A percentile compares a stretch with the other conserved stretches of the same genome.
Conservation (phyloP, 352 stramenopile species). For the Phytophthora pini region DNA sequence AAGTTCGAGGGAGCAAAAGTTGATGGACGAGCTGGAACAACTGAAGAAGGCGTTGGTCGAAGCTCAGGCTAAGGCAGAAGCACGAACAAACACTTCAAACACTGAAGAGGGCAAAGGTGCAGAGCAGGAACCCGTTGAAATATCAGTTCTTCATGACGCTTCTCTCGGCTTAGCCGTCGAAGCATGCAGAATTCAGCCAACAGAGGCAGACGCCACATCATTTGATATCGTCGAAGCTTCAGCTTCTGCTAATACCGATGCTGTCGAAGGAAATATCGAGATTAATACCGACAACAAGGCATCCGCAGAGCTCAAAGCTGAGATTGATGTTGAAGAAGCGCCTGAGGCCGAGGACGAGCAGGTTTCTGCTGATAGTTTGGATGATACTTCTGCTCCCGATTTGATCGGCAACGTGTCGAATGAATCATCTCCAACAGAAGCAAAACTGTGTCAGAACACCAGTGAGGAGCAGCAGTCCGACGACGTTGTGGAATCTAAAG, state of each 20-base stretch:
- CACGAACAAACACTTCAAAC: neutral
- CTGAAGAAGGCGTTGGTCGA: constrained; percentile 44
- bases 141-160: neutral
- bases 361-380: neutral
- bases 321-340: neutral
- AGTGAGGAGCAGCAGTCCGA: constrained; percentile 15
- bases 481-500: constrained; percentile 3
- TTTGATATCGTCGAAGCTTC: neutral
- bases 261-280: neutral
- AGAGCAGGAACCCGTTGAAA: constrained; percentile 2
- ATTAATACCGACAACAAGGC: neutral
- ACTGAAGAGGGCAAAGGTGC: neutral
- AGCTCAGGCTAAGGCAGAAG: constrained; percentile 19
- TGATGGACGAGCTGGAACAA: constrained; percentile 40
- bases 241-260: neutral
- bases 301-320: neutral
- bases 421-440: constrained; percentile 10
- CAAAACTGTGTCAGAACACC: neutral
- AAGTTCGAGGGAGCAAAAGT: constrained; percentile 39
- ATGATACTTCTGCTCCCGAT: neutral
- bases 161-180: neutral
- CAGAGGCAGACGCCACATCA: neutral
- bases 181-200: neutral
- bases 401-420: constrained; percentile 10
- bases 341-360: constrained; percentile 1